phyloP scores from a whole-genome alignment of 495 filamentous ascomycete genomes.

The Tuber melanosporum region DNA sequence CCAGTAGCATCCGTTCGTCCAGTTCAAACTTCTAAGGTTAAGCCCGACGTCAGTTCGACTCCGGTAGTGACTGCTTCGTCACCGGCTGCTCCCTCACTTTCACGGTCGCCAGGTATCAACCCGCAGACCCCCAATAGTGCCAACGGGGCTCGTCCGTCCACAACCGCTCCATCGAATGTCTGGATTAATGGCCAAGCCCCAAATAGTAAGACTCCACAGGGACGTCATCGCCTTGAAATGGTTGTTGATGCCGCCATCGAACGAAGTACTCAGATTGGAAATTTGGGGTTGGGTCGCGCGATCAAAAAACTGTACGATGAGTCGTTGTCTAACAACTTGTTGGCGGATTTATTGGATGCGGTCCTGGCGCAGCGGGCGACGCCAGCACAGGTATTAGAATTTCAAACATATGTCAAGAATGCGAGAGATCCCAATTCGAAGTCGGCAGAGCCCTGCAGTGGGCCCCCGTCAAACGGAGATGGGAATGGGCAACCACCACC shows the following conservation, averaged over 20 bases:
- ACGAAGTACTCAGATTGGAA: slow-evolving; percentile 43
- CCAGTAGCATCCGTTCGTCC: slow-evolving; percentile 24
- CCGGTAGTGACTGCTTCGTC: slow-evolving; percentile 37
- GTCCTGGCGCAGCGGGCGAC: slow-evolving; percentile 46
- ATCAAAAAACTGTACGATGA: slow-evolving; percentile 46
- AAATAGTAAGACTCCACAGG: slow-evolving; percentile 42
- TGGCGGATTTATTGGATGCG: slow-evolving; percentile 46
- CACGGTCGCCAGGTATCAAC: slow-evolving; percentile 41
- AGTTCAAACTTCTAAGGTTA: slow-evolving; percentile 28
- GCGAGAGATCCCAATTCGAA: slow-evolving; percentile 42
- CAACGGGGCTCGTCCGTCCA: slow-evolving; percentile 19
- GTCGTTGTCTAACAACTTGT: slow-evolving; percentile 41
- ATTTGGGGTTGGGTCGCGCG: slow-evolving; percentile 43
- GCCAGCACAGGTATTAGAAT: slow-evolving; percentile 43
- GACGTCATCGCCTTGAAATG: slow-evolving; percentile 41
- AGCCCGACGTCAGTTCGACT: slow-evolving; percentile 35
- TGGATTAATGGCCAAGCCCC: slow-evolving; percentile 41
- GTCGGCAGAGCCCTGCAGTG: slow-evolving; percentile 25
- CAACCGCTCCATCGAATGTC: slow-evolving; percentile 19
- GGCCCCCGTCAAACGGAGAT: slow-evolving; percentile 21
- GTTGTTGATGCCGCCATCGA: slow-evolving; percentile 45
- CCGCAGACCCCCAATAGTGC: slow-evolving; percentile 37
- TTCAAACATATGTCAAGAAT: slow-evolving; percentile 45
- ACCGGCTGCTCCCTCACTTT: slow-evolving; percentile 25
- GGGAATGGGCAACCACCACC: slow-evolving; percentile 10